Conservation (phyloP, 2,329 filamentous ascomycete species). For the Mycogone perniciosa region DNA sequence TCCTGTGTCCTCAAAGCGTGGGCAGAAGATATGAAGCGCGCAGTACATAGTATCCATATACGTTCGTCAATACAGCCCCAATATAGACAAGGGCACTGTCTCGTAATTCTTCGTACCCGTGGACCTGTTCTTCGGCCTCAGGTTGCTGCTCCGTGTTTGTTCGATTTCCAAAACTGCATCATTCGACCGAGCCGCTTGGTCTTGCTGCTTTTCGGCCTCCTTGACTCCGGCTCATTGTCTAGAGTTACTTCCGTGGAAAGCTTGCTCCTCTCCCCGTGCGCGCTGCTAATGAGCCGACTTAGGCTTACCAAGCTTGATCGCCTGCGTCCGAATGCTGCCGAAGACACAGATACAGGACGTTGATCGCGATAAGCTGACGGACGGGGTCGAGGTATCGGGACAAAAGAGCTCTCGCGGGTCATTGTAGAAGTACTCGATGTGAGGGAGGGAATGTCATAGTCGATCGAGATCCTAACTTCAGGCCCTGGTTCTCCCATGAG, state of each 20-base stretch:
- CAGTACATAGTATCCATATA: constrained; percentile 34
- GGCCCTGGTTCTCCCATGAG: constrained; percentile 69
- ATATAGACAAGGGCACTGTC: background rate
- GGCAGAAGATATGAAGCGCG: constrained; percentile 19
- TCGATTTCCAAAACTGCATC: constrained; percentile 73
- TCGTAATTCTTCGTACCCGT: constrained; percentile 8
- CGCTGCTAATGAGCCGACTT: constrained; percentile 68
- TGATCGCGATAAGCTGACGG: constrained; percentile 46
- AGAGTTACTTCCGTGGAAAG: constrained; percentile 60
- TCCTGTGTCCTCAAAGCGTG: constrained; percentile 8
- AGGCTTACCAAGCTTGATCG: constrained; percentile 71
- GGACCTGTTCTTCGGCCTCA: constrained; percentile 13
- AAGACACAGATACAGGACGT: constrained; percentile 56
- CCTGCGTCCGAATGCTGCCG: constrained; percentile 59
- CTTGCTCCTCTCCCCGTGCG: constrained; percentile 69
- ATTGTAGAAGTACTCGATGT: constrained; percentile 74
- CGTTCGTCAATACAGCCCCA: constrained; percentile 25
- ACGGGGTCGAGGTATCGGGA: constrained; percentile 40
- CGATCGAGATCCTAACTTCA: constrained; percentile 63
- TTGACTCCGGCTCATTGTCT: constrained; percentile 47
- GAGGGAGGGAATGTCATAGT: constrained; percentile 62
- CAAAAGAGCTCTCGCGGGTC: constrained; percentile 58
- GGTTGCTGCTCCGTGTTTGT: constrained; percentile 33
- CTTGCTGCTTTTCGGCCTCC: constrained; percentile 55
- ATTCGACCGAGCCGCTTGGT: constrained; percentile 65